Evolutionary conservation across 257 asterid species (phyloP), one percentile per base, ranked within the genome.

Genomic region (Catharanthus roseus): DNA sequence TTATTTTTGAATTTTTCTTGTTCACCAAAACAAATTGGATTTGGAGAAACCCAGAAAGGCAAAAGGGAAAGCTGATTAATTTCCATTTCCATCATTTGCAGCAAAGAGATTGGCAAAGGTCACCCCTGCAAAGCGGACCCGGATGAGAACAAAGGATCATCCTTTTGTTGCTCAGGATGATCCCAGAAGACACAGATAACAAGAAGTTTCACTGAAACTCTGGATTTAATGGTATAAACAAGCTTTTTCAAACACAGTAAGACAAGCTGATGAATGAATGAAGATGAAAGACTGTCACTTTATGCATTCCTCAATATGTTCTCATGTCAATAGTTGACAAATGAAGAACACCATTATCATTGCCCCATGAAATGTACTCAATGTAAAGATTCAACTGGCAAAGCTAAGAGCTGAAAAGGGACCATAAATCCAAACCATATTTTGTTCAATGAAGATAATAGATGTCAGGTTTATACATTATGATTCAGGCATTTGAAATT

Each of bases 161-260:
- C 65, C 10, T 68, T 76, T 57, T 79, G 75, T 47, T 79, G 83
- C 77, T 72, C 73, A 1, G 65, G 67, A 19, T 76, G 62, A 78
- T n/a, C 47, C 7, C 53, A 42, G 15, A 8, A 26, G 26, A 26
- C 57, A 66, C 8, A n/a, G n/a, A n/a, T n/a, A 24, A 1, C 6
- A 34, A 36, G 24, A 23, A 19, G 38, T 42, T 2, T 16, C 31
- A 50, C 36, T 57, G 21, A 60, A 28, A 28, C 57, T 28, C 50
- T 45, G 26, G 33, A 23, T 72, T 72, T 0, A 28, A 11, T 28
- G 31, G 7, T 21, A 16, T 72, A 2, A 61, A 72, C 50, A 2
- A 62, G 18, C 24, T 33, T 24, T 15, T 11, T 2, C 34, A 36
- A 49, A 56, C 60, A 41, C 45, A 18, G 21, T 41, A 42, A 10